A percentile compares a stretch with the other conserved stretches of the same genome.
These are phyloP conservation scores for Calocera viscosa DNA, from an alignment of 768 basidiomycete genomes.

Conservation along the genomic window DNA sequence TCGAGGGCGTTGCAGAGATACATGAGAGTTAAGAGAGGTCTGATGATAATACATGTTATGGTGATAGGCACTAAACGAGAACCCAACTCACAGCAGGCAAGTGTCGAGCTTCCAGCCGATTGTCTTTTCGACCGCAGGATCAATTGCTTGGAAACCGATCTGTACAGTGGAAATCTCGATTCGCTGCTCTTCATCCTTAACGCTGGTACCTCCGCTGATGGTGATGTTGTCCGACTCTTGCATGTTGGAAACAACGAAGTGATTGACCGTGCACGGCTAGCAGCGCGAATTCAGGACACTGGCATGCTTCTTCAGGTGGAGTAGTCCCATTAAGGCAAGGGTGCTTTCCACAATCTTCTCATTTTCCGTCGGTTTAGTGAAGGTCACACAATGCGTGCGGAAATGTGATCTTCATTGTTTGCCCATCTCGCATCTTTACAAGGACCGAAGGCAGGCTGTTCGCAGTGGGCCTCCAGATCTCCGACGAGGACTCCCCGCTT, in stretches of 20 bases:
- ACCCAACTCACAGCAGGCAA: neutral
- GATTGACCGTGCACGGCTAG: neutral
- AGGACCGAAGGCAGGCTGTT: too few species aligned
- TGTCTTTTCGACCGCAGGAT: neutral
- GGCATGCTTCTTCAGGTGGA: neutral
- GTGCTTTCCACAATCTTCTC: neutral
- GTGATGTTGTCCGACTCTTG: neutral
- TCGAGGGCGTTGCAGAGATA: slow-evolving; percentile 32
- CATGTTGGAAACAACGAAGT: neutral
- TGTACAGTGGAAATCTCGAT: neutral
- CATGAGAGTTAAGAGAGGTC: slow-evolving; percentile 1
- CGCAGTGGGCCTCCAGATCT: too few species aligned
- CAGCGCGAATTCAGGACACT: too few species aligned
- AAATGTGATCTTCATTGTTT: too few species aligned
- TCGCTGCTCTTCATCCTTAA: neutral
- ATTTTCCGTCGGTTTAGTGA: neutral
- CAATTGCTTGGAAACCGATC: neutral
- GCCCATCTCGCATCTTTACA: too few species aligned
- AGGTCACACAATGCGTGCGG: neutral
- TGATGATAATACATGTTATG: neutral
- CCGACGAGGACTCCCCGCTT: too few species aligned
- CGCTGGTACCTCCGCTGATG: neutral
- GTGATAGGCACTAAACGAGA: neutral
- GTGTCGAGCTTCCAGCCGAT: neutral
- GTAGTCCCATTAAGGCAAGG: neutral